Conservation (phyloP, 768 basidiomycete genomes). For the Collybiopsis confluens region DNA sequence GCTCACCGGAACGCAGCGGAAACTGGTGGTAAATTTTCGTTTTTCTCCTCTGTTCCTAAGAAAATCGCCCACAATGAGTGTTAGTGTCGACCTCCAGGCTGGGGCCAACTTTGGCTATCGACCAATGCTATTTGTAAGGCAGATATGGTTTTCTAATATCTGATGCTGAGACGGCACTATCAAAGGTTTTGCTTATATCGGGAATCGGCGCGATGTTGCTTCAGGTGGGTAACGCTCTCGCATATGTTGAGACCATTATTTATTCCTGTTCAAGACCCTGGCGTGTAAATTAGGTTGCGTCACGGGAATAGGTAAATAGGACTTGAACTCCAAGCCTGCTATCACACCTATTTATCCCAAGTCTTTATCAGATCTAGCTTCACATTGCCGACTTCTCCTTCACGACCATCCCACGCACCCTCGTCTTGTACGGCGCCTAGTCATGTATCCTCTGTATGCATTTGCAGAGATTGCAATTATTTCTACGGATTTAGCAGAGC, state of each 20-base stretch:
- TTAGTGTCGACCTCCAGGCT: constrained; percentile 69
- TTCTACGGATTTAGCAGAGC: constrained; percentile 67
- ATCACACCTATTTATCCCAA: too few relatives aligned
- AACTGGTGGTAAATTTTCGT: constrained; percentile 47
- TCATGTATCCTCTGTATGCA: constrained; percentile 54
- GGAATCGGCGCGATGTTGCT: constrained; percentile 66
- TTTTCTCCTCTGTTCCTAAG: background rate
- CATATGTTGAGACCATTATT: background rate
- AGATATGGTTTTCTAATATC: too few relatives aligned
- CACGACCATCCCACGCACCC: constrained; percentile 48
- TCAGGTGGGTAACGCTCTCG: constrained; percentile 36
- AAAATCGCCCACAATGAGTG: too few relatives aligned
- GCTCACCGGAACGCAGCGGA: constrained; percentile 34
- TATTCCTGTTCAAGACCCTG: constrained; percentile 43
- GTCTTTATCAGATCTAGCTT: constrained; percentile 44
- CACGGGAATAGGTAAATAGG: constrained; percentile 51
- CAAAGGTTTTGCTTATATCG: constrained; percentile 58
- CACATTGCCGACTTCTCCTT: constrained; percentile 53
- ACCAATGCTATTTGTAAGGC: constrained; percentile 63
- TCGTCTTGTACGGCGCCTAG: constrained; percentile 37
- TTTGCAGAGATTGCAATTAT: constrained; percentile 59
- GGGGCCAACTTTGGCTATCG: constrained; percentile 73
- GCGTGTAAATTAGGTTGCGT: constrained; percentile 67
- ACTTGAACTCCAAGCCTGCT: too few relatives aligned
- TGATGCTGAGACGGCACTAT: constrained; percentile 61